These are phyloP conservation scores for Boletus sensibilis DNA, from an alignment of 768 basidiomycete species.

Conservation along the genomic window DNA sequence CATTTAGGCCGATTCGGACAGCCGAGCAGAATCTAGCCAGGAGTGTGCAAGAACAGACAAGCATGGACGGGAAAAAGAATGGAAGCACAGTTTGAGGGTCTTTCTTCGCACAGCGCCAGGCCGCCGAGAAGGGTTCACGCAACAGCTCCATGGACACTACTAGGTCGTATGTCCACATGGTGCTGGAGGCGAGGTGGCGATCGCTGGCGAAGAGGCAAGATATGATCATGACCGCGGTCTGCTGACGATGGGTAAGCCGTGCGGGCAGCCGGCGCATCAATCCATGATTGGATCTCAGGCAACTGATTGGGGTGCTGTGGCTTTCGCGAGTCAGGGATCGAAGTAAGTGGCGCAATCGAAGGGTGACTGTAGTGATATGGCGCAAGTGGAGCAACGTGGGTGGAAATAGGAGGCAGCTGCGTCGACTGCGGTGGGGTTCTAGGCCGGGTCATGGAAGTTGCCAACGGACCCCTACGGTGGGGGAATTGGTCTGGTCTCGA, in stretches of 20 bases:
- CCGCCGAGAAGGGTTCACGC: conserved; percentile 23
- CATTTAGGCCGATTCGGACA: conserved; percentile 1
- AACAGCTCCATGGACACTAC: conserved; percentile 31
- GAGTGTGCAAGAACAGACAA: conserved; percentile 23
- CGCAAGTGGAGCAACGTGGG: conserved; percentile 39
- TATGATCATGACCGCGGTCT: conserved; percentile 33
- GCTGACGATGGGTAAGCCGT: conserved; percentile 29
- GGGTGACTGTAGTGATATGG: conserved; percentile 54
- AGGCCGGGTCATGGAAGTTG: conserved; percentile 45
- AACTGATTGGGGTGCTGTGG: conserved; percentile 38
- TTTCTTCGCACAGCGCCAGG: conserved; percentile 20
- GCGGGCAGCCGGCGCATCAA: conserved; percentile 34
- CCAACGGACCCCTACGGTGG: conserved; percentile 71
- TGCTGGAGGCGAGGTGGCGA: conserved; percentile 35
- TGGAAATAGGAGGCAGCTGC: conserved; percentile 47
- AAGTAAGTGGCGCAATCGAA: conserved; percentile 47
- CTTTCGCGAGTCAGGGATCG: conserved; percentile 36
- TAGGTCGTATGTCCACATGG: conserved; percentile 33
- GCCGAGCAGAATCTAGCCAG: conserved; percentile 19
- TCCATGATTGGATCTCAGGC: conserved; percentile 50
- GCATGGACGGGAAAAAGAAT: conserved; percentile 6
- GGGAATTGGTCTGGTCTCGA: conserved; percentile 80
- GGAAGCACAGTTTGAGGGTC: conserved; percentile 7
- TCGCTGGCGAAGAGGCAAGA: conserved; percentile 31
- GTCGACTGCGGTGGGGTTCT: conserved; percentile 49